These are phyloP conservation scores for Leccinum barrowsii DNA, from an alignment of 768 basidiomycete species.

Conservation along the genomic window DNA sequence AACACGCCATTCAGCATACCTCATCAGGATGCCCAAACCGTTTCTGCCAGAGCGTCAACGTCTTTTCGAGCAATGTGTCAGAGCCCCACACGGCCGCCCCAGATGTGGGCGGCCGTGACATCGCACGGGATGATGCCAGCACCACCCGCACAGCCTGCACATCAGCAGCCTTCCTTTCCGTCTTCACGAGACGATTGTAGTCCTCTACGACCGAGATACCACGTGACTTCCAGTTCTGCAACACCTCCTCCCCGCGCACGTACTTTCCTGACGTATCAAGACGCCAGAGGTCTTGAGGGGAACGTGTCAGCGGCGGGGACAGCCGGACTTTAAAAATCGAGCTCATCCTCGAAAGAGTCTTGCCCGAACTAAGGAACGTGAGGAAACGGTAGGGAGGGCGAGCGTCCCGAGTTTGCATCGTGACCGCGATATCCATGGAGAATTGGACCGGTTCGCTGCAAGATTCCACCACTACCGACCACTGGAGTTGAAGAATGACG, in stretches of 20 bases:
- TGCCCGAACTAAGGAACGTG: conserved; percentile 73
- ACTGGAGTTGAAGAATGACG: conserved; percentile 73
- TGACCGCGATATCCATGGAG: conserved; percentile 79
- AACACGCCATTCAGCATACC: conserved; percentile 41
- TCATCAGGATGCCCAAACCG: conserved; percentile 72
- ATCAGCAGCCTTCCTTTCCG: conserved; percentile 76
- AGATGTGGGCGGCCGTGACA: conserved; percentile 43
- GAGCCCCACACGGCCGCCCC: conserved; percentile 62
- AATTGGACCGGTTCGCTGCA: conserved; percentile 88
- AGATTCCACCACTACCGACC: conserved; percentile 76
- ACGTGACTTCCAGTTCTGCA: conserved; percentile 82
- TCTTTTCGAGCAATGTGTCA: conserved; percentile 60
- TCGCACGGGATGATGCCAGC: conserved; percentile 48
- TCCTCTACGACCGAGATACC: conserved; percentile 90
- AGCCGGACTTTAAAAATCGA: conserved; percentile 82
- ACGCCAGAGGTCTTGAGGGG: conserved; percentile 88
- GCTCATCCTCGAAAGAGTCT: conserved; percentile 73
- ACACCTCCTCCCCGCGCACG: conserved; percentile 85
- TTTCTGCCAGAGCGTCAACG: conserved; percentile 80
- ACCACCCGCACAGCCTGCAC: conserved; percentile 87
- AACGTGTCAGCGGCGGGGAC: conserved; percentile 80
- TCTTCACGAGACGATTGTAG: conserved; percentile 65
- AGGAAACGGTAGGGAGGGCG: conserved; percentile 76
- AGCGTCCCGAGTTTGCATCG: conserved; percentile 81
- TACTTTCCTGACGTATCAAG: conserved; percentile 94